Percentiles rank a stretch among this genome's conserved stretches.
phyloP scores from a whole-genome alignment of 306 rosid genomes.

The Echinosophora koreensis region DNA sequence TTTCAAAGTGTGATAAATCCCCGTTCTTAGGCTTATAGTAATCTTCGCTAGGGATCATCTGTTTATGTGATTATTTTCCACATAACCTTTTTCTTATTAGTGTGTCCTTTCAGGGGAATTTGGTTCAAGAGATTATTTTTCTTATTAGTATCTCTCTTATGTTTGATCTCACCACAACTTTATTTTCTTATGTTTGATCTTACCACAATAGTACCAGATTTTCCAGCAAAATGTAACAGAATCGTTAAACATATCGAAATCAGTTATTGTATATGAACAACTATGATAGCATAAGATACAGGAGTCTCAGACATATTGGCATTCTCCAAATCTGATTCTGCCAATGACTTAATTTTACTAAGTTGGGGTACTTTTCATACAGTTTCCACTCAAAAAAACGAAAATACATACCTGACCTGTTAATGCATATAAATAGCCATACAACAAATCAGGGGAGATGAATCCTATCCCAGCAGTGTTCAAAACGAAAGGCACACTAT shows the following conservation, averaged over 20 bases:
- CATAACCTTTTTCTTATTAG: conserved; percentile 40
- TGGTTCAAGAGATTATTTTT: not conserved
- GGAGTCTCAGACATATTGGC: not conserved
- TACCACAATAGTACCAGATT: not conserved
- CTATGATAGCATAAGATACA: conserved; percentile 20
- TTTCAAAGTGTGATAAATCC: conserved; percentile 37
- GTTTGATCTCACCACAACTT: not conserved
- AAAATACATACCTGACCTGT: conserved; percentile 33
- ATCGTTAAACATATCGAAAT: conserved; percentile 2
- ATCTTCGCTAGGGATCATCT: conserved; percentile 45
- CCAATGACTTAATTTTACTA: conserved; percentile 22
- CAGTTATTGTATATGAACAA: conserved; percentile 26
- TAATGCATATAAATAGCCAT: conserved; percentile 36
- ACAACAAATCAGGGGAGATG: conserved; percentile 37
- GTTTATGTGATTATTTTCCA: conserved; percentile 42
- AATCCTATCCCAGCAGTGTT: not conserved
- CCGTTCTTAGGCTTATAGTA: conserved; percentile 37
- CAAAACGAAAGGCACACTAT: conserved; percentile 40
- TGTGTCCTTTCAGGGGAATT: not conserved
- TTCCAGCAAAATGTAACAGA: conserved; percentile 28
- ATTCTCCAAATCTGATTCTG: conserved; percentile 25
- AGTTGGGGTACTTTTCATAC: conserved; percentile 12
- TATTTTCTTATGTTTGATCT: not conserved
- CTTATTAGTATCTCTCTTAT: not conserved
- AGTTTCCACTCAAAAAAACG: conserved; percentile 3